Evolutionary conservation across 208 protist species (phyloP).

Genomic region (Trypanosoma cruzi): DNA sequence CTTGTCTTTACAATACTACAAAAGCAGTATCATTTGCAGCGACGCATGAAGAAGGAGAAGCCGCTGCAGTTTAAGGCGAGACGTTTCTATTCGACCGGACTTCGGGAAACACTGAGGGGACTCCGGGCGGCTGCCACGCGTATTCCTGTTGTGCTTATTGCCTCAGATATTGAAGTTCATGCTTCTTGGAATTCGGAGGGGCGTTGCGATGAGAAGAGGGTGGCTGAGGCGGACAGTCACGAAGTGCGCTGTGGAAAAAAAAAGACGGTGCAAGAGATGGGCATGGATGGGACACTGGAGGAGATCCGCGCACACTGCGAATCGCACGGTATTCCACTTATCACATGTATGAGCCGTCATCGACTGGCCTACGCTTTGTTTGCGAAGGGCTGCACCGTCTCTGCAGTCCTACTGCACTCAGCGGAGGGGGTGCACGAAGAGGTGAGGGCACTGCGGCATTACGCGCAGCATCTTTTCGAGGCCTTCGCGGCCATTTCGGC

Average conservation of each 20-base stretch:
- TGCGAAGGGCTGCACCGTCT: constrained; percentile 55
- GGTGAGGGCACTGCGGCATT: constrained; percentile 25
- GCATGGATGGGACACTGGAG: constrained; percentile 23
- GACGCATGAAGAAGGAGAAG: constrained; percentile 49
- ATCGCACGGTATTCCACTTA: constrained; percentile 21
- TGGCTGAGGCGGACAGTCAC: not conserved
- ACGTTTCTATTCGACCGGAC: constrained; percentile 62
- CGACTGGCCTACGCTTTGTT: constrained; percentile 68
- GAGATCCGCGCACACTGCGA: constrained; percentile 25
- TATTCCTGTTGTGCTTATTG: constrained; percentile 58
- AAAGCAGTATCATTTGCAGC: constrained; percentile 56
- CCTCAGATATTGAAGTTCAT: constrained; percentile 52
- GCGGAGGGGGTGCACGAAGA: constrained; percentile 48
- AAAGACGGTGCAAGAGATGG: constrained; percentile 38
- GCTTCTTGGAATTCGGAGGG: not conserved
- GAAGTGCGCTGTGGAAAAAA: not conserved
- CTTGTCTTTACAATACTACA: constrained; percentile 66
- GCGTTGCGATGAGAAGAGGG: not conserved
- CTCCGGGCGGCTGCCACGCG: constrained; percentile 37
- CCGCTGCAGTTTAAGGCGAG: constrained; percentile 59
- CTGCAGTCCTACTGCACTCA: constrained; percentile 50
- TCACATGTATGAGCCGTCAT: constrained; percentile 65
- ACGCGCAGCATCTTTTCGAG: constrained; percentile 11
- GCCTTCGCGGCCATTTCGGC: not conserved
- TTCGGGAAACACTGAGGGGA: constrained; percentile 62